Conservation (phyloP, 2,329 filamentous ascomycete genomes). For the Sarocladium strictum region DNA sequence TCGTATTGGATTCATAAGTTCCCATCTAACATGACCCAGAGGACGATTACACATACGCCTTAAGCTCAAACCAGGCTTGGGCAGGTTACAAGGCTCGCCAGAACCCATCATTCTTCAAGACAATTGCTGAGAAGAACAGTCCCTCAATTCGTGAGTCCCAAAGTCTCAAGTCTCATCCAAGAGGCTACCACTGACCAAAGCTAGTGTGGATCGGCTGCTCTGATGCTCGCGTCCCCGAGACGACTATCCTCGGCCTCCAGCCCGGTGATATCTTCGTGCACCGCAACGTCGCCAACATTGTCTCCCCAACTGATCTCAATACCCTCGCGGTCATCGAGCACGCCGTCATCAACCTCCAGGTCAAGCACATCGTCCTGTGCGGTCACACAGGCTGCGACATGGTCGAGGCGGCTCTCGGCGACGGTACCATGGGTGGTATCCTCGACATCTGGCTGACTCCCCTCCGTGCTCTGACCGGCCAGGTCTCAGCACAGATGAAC, state of each 20-base stretch:
- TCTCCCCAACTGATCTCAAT: constrained; percentile 8
- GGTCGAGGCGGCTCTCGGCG: constrained; percentile 51
- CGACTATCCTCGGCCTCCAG: constrained; percentile 69
- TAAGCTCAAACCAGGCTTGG: constrained; percentile 67
- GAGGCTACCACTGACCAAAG: neutral
- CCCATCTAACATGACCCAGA: constrained; percentile 20
- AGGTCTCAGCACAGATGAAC: constrained; percentile 10
- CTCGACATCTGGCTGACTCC: constrained; percentile 51
- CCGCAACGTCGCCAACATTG: constrained; percentile 49
- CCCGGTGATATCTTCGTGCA: constrained; percentile 85
- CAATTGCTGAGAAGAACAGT: constrained; percentile 60
- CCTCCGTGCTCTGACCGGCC: constrained; percentile 36
- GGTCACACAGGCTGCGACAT: constrained; percentile 65
- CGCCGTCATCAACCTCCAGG: constrained; percentile 65
- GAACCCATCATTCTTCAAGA: constrained; percentile 66
- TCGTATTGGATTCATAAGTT: too few relatives aligned
- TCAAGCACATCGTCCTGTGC: constrained; percentile 65
- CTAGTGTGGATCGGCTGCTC: constrained; percentile 80
- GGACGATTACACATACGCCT: constrained; percentile 56
- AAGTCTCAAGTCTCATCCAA: constrained; percentile 17
- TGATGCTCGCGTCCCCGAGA: constrained; percentile 80
- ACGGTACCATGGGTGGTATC: constrained; percentile 43
- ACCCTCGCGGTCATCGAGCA: constrained; percentile 46
- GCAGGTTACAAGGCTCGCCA: constrained; percentile 56
- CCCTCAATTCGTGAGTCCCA: constrained; percentile 48